These are phyloP conservation scores for Leccinum sublutescens DNA, from an alignment of 768 basidiomycete species.

Conservation along the genomic window DNA sequence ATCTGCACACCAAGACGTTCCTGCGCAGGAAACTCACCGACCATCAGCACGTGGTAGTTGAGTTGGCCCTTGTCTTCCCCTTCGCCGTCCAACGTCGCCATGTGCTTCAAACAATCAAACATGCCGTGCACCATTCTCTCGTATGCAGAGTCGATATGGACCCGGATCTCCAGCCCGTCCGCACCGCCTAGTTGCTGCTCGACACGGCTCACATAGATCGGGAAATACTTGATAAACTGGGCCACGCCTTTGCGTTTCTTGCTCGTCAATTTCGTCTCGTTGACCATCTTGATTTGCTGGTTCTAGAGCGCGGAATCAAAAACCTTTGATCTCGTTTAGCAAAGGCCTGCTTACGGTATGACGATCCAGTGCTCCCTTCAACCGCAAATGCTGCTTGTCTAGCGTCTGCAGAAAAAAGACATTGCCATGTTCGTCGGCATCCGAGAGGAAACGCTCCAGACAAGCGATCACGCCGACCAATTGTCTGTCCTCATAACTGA, in stretches of 20 bases:
- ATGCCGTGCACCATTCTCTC: constrained; percentile 87
- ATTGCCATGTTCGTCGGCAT: constrained; percentile 79
- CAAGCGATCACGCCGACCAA: constrained; percentile 78
- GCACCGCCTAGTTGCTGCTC: constrained; percentile 82
- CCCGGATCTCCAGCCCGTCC: constrained; percentile 74
- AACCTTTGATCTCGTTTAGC: not conserved
- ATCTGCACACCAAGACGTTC: not conserved
- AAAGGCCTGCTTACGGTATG: constrained; percentile 53
- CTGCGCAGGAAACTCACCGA: constrained; percentile 58
- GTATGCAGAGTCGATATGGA: constrained; percentile 76
- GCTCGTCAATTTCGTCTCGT: constrained; percentile 85
- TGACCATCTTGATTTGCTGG: constrained; percentile 85
- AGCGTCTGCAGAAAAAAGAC: constrained; percentile 70
- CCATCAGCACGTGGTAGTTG: constrained; percentile 93
- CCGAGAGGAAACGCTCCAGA: constrained; percentile 72
- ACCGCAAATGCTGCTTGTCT: constrained; percentile 78
- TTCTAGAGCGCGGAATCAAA: constrained; percentile 43
- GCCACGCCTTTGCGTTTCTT: constrained; percentile 93
- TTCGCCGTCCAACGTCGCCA: constrained; percentile 93
- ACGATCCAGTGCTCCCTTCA: constrained; percentile 75
- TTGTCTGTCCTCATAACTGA: constrained; percentile 52
- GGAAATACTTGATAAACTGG: constrained; percentile 91
- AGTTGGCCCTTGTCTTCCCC: constrained; percentile 96
- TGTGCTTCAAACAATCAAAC: constrained; percentile 91
- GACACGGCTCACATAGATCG: constrained; percentile 77